Evolutionary conservation across 2,329 filamentous ascomycete species (phyloP), one percentile per base, ranked within the genome.

Genomic region (Talaromyces amestolkiae): DNA sequence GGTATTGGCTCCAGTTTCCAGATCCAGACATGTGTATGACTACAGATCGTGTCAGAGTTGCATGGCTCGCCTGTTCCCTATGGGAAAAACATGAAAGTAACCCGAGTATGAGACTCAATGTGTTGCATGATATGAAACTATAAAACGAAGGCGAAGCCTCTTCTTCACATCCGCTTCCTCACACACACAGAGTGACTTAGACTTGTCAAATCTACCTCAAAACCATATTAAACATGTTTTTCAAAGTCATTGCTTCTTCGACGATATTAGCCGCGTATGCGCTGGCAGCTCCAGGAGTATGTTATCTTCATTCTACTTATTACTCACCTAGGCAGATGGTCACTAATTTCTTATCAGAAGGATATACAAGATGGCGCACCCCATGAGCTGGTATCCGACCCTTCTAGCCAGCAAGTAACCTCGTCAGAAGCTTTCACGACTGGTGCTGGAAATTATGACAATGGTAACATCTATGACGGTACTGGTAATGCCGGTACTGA

Each of bases 391-490:
- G 51, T 65, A 19, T 62, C 58, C 41, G 17, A 65, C 43, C 64
- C 58, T 22, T 61, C 58, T 10, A 51, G 64, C 35, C 64, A 65
- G 41, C 31, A 62, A 35, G 64, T 65, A 17, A 65, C 58, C 39
- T 65, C 64, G 9, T 65, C 58, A 19, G 58, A 45, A n/a, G 64
- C 64, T 15, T 65, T 65, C 19, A 33, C 58, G 6, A 49, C 39
- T 43, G 64, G 59, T 27, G 58, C 64, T 9, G 64, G 64, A 9
- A 65, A 65, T n/a, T 13, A 19, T 22, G 10, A 65, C 39, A 65
- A 62, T 22, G 11, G 11, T 49, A 62, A 65, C 24, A 62, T 62
- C n/a, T 65, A 65, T 49, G 58, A 62, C 6, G 64, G 64, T n/a
- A 62, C 64, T 17, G 64, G 59, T 2, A 58, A 56, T 58, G 58